Evolutionary conservation across 73 alveolate species (phyloP).

Genomic region (Halteria grandinella): DNA sequence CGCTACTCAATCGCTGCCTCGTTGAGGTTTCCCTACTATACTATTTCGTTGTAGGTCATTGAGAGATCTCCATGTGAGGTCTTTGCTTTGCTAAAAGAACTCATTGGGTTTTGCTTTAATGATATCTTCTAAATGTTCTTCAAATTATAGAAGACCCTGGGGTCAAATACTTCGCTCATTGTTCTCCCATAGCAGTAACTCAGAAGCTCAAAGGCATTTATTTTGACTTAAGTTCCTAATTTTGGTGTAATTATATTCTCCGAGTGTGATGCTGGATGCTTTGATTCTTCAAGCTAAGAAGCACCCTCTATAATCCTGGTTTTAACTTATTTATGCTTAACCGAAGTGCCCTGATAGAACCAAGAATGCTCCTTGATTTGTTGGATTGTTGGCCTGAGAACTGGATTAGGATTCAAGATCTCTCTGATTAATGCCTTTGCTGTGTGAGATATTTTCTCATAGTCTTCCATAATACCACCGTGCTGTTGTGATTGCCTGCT

Average conservation of each 20-base stretch:
- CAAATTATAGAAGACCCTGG: too few species aligned
- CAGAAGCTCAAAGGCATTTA: conserved; percentile 49
- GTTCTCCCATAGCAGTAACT: conserved; percentile 52
- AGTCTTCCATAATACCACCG: conserved; percentile 14
- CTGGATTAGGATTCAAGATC: conserved; percentile 24
- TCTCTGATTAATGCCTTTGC: conserved; percentile 8
- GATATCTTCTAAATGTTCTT: neutral
- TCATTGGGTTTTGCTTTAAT: neutral
- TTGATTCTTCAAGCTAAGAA: neutral
- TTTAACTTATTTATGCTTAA: neutral
- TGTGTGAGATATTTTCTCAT: conserved; percentile 1
- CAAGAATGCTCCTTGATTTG: conserved; percentile 16
- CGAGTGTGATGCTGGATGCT: neutral
- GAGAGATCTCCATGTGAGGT: neutral
- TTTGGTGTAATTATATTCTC: neutral
- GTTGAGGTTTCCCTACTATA: neutral
- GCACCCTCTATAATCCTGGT: neutral
- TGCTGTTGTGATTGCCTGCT: too few species aligned
- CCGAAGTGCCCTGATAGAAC: neutral
- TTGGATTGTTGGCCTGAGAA: conserved; percentile 7
- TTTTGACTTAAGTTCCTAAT: neutral
- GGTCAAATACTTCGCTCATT: conserved; percentile 33
- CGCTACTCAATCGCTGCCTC: neutral
- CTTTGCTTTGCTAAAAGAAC: neutral
- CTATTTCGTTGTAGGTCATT: neutral